Evolutionary conservation across 306 rosid species (phyloP).

Genomic region (Castanospermum australe): DNA sequence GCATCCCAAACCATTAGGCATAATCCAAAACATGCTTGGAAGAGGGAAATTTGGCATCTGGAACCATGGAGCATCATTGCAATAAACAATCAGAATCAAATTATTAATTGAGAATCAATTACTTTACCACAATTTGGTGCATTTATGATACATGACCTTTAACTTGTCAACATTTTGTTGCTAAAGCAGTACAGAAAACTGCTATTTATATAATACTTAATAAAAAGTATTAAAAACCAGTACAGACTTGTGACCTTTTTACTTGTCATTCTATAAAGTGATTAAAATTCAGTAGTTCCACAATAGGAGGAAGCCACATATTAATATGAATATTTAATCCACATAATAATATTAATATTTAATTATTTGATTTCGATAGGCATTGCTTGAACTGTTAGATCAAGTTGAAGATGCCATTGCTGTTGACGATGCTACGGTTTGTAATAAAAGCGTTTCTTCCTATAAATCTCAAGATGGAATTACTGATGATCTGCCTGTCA

Average conservation of each 20-base stretch:
- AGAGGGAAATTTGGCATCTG: constrained; percentile 11
- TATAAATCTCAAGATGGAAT: constrained; percentile 40
- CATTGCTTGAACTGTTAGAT: constrained; percentile 93
- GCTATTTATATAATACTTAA: neutral
- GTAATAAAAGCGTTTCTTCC: constrained; percentile 37
- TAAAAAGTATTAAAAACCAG: neutral
- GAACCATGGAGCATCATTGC: neutral
- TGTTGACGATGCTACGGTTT: constrained; percentile 51
- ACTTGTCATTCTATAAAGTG: neutral
- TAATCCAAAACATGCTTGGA: neutral
- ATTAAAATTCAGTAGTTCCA: neutral
- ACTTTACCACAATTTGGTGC: neutral
- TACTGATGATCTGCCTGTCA: constrained; percentile 27
- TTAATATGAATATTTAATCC: constrained; percentile 19
- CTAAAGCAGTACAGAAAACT: neutral
- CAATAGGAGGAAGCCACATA: neutral
- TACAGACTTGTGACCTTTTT: neutral
- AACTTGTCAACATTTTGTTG: neutral
- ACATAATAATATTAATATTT: constrained; percentile 11
- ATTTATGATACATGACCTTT: neutral
- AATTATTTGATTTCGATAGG: constrained; percentile 54
- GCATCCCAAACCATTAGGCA: neutral
- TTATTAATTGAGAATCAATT: neutral
- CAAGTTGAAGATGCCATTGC: constrained; percentile 90
- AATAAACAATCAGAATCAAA: neutral